Evolutionary conservation across 179 eudicot species (phyloP), one percentile per base, ranked within the genome.

Genomic region (Beta lomatogona): DNA sequence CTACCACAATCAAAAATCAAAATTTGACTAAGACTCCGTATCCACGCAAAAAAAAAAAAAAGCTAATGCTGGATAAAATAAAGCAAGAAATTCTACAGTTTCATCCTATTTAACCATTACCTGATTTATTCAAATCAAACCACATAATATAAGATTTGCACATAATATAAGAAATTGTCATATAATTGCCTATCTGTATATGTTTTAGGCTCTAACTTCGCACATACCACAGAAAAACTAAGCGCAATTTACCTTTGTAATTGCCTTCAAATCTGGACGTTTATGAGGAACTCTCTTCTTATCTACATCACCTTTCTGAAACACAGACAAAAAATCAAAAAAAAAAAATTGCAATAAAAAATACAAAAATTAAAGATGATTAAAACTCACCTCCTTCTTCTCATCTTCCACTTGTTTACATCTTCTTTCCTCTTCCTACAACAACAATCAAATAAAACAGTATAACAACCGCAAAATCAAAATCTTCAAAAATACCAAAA

Each of bases 261-360:
- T 22, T 50, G 99, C 97, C 86, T 95, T 95, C 73, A 95, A 82
- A 81, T 95, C 99, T 67, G 98, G 99, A 46, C 99, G 91, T 79
- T 88, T 92, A 64, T 91, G 87, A 76, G 87, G 83, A 48, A 75
- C 70, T 78, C 83, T 86, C 28, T 25, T 25, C 66, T 70, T 71
- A 87, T 41, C 71, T 83, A 0, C 83, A 55, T 58, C 65, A 53
- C 80, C 81, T n/a, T 82, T 82, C 93, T 88, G 84, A 77, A 11
- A 48, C 6, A 48, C 9, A 48, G 7, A 48, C 9, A 48, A 18
- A 57, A 55, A 13, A 22, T 57, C 76, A 9, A 69, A 54, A 22
- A 11, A 25, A 57, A 21, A 52, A 16, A 52, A 54, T 44, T 25
- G 1, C 28, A 25, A 25, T 25, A 0, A 25, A 25, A 50, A 13